Conservation (phyloP, 1,139 yeast genomes). For the Meyerozyma carpophila region DNA sequence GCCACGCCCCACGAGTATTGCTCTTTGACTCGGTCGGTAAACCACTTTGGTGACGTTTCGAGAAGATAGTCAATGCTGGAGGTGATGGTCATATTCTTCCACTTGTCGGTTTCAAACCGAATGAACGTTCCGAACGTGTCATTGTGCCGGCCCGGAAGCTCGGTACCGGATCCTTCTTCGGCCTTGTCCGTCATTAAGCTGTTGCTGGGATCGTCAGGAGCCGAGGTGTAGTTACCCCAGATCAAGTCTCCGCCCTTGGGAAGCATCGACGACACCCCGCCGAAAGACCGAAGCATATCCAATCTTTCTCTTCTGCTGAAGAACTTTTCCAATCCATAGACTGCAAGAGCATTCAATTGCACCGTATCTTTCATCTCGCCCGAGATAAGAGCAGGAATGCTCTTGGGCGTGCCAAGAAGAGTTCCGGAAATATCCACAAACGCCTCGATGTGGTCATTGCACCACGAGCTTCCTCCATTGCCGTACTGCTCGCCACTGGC, state of each 20-base stretch:
- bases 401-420: slow-evolving; percentile 87
- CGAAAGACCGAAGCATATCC: slow-evolving; percentile 80
- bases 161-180: slow-evolving; percentile 24
- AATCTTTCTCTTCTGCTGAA: slow-evolving; percentile 86
- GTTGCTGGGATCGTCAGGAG: slow-evolving; percentile 58
- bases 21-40: slow-evolving; percentile 52
- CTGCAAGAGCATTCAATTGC: slow-evolving; percentile 86
- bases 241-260: slow-evolving; percentile 90
- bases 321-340: slow-evolving; percentile 90
- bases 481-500: slow-evolving; percentile 77
- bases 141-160: slow-evolving; percentile 19
- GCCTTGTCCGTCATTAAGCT: slow-evolving; percentile 19
- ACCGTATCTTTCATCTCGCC: slow-evolving; percentile 99
- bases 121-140: slow-evolving; percentile 74
- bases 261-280: slow-evolving; percentile 91
- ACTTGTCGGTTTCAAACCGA: slow-evolving; percentile 43
- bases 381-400: slow-evolving; percentile 82
- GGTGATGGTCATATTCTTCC: slow-evolving; percentile 53
- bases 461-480: slow-evolving; percentile 86
- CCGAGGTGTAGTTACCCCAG: slow-evolving; percentile 68
- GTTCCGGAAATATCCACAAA: slow-evolving; percentile 86
- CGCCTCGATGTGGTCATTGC: slow-evolving; percentile 74
- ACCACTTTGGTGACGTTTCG: slow-evolving; percentile 72
- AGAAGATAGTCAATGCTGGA: slow-evolving; percentile 64
- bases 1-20: slow-evolving; percentile 83